Base-by-base conservation (phyloP, 176 grass and related monocot genomes). In the Oryza glumipatula region DNA sequence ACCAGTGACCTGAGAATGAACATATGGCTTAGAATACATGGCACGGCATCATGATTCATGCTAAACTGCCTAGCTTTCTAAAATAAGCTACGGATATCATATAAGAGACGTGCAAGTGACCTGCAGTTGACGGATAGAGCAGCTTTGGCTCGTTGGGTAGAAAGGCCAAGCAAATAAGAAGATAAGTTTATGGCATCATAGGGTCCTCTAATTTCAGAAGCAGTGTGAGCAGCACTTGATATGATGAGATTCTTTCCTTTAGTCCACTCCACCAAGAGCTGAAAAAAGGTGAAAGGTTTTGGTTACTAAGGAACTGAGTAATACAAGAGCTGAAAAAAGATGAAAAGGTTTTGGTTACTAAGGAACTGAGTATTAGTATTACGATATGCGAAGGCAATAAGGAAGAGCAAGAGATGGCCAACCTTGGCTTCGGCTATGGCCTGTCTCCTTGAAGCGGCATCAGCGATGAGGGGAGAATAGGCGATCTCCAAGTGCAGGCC, bases 221-320 rank as follows among this genome's bases (percentile, higher is more conserved):
- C 89, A 75, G 79, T 83, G 6, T 76, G 80, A 73, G 96, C 96
- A 88, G 87, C 85, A 58, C 96, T 98, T 72, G 93, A 93, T 30
- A 98, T 82, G 52, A 98, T 92, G 79, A 98, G 76, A 86, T 93
- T 95, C 44, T 95, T 98, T 65, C 95, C 95, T 87, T 84, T 86
- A 17, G 89, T 98, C 93, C 91, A 95, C 15, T 92, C 93, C 33
- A 85, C 87, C 46, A 98, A 72, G 61, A 98, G 84, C 94, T 97
- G 38, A 39, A 75, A 69, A 38, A 70, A 85, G 11, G 19, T 46
- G 17, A 6, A 39, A 39, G 38, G 38, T 7, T 39, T 39, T 39
- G 38, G 38, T 39, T 39, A 39, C 38, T 39, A 39, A 56, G 51
- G 51, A 56, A 56, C 9, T 49, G 47, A 49, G 47, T 49, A 38